Conservation (phyloP, 2,329 filamentous ascomycete species). For the Neofusicoccum sp. region DNA sequence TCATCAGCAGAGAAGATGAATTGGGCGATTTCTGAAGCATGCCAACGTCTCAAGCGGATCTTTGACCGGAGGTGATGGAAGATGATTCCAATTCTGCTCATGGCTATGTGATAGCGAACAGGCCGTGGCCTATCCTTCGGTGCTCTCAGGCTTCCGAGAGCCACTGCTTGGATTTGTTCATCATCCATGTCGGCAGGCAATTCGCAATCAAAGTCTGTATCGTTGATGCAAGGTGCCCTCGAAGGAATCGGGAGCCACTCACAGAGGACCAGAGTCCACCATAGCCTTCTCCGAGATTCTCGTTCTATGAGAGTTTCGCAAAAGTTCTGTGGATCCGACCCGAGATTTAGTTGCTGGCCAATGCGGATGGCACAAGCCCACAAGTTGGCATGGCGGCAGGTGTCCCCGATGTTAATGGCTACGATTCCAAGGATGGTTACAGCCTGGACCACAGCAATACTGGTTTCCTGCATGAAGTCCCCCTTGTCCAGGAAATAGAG, state of each 20-base stretch:
- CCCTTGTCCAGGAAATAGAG: slow-evolving; percentile 20
- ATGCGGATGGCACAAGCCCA: slow-evolving; percentile 21
- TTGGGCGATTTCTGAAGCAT: slow-evolving; percentile 18
- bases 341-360: slow-evolving; percentile 20
- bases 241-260: slow-evolving; percentile 21
- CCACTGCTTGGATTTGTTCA: slow-evolving; percentile 16
- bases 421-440: slow-evolving; percentile 20
- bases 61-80: slow-evolving; percentile 20
- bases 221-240: slow-evolving; percentile 20
- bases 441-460: slow-evolving; percentile 14
- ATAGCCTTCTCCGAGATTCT: slow-evolving; percentile 20
- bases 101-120: slow-evolving; percentile 22
- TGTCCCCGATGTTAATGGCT: slow-evolving; percentile 20
- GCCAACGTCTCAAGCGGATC: slow-evolving; percentile 20
- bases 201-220: slow-evolving; percentile 20
- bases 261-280: slow-evolving; percentile 22
- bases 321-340: slow-evolving; percentile 14
- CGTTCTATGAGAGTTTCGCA: slow-evolving; percentile 17
- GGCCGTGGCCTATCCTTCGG: slow-evolving; percentile 12
- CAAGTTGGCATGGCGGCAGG: slow-evolving; percentile 21
- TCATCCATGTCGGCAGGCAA: slow-evolving; percentile 21
- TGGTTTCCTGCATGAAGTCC: slow-evolving; percentile 20
- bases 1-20: slow-evolving; percentile 22
- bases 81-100: slow-evolving; percentile 19
- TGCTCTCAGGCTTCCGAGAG: neutral